These are phyloP conservation scores for Salvia sclarea DNA, from an alignment of 305 asterid species.

Conservation along the genomic window DNA sequence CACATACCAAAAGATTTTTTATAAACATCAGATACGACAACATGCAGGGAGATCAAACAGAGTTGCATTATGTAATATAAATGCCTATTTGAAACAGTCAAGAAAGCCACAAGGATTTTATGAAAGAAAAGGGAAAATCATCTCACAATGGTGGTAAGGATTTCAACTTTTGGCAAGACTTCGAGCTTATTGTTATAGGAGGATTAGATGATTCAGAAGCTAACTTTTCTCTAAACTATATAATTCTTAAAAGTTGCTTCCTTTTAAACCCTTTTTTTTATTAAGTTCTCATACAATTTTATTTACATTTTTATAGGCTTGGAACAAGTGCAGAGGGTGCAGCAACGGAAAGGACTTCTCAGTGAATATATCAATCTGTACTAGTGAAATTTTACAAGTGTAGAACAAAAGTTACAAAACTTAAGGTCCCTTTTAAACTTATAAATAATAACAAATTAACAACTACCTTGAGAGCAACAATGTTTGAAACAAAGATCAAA, in stretches of 20 bases:
- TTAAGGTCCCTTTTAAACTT: background rate
- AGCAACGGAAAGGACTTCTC: background rate
- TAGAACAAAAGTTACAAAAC: background rate
- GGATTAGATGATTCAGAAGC: background rate
- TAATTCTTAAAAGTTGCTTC: background rate
- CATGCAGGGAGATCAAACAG: background rate
- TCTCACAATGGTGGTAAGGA: background rate
- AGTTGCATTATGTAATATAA: background rate
- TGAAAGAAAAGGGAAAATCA: background rate
- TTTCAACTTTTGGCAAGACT: slow-evolving; percentile 8
- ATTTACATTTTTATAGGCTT: too few relatives aligned
- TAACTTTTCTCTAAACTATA: background rate
- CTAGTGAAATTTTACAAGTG: background rate
- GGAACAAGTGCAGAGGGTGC: background rate
- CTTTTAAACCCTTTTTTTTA: background rate
- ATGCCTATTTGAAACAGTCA: background rate
- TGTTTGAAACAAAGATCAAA: background rate
- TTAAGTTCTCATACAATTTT: background rate
- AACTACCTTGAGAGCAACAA: background rate
- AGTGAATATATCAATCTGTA: background rate
- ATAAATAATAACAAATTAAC: background rate
- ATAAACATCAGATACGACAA: slow-evolving; percentile 13
- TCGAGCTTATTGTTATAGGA: background rate
- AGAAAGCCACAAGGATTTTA: background rate
- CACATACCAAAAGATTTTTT: slow-evolving; percentile 8